Evolutionary conservation across 1,139 yeast genomes (phyloP).

Genomic region (Scheffersomyces quercinus): DNA sequence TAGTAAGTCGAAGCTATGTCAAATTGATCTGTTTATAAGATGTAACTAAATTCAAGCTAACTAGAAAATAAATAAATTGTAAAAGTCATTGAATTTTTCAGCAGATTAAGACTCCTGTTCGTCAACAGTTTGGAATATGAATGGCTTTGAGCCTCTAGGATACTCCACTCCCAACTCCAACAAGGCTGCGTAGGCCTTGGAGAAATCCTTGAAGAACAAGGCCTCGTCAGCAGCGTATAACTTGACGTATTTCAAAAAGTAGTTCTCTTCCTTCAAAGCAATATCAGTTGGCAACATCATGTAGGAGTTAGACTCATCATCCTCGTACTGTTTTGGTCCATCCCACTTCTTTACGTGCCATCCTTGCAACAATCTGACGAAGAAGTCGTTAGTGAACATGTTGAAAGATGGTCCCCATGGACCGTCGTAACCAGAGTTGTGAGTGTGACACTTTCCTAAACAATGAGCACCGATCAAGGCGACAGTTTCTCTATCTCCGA

Average conservation of each 20-base stretch:
- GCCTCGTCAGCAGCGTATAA: conserved; percentile 72
- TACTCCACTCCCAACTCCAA: conserved; percentile 74
- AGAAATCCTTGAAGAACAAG: conserved; percentile 69
- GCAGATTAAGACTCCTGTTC: conserved; percentile 44
- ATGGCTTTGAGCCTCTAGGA: conserved; percentile 47
- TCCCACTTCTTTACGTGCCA: conserved; percentile 81
- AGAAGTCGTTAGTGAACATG: conserved; percentile 81
- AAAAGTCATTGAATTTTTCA: too few species aligned
- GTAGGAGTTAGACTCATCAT: conserved; percentile 66
- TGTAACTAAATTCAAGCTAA: too few species aligned
- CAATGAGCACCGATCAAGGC: conserved; percentile 89
- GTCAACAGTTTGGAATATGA: conserved; percentile 66
- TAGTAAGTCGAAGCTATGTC: too few species aligned
- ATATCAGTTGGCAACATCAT: conserved; percentile 93
- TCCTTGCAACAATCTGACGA: conserved; percentile 65
- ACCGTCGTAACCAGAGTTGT: conserved; percentile 78
- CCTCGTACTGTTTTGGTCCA: conserved; percentile 77
- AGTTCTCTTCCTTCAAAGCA: conserved; percentile 67
- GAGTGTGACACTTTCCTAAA: conserved; percentile 73
- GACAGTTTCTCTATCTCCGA: conserved; percentile 80
- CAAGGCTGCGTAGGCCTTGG: conserved; percentile 66
- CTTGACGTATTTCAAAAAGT: conserved; percentile 65
- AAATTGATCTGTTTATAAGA: too few species aligned
- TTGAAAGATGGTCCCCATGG: conserved; percentile 96
- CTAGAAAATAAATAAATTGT: too few species aligned